Evolutionary conservation across 169 alveolate genomes (phyloP).

Genomic region (Plasmodium adleri): DNA sequence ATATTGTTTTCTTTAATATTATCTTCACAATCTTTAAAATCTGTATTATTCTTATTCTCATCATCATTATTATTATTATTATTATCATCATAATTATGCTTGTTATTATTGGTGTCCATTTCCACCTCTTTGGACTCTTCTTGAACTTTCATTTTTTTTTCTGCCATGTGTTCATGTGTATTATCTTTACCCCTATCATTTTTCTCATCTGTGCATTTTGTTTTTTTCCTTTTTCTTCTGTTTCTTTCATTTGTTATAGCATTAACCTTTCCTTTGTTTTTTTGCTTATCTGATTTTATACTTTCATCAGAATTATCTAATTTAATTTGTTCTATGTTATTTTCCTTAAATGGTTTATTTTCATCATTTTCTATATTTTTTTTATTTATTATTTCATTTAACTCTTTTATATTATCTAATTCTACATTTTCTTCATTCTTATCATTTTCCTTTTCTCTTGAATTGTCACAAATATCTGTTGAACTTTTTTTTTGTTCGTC

Average conservation of each 20-base stretch:
- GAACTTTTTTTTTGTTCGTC: too few species aligned
- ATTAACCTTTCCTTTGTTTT: too few species aligned
- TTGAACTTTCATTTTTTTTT: conserved; percentile 15
- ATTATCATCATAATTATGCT: conserved; percentile 15
- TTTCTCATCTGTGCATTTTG: neutral
- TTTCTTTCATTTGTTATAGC: too few species aligned
- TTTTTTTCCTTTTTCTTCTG: neutral
- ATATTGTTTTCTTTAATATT: conserved; percentile 3
- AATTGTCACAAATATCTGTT: neutral
- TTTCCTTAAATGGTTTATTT: conserved; percentile 5
- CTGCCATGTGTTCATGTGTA: neutral
- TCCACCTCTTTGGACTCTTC: neutral
- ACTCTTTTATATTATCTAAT: neutral
- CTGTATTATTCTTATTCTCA: conserved; percentile 5
- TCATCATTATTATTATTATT: conserved; percentile 23
- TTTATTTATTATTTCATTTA: conserved; percentile 25
- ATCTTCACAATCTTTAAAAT: neutral
- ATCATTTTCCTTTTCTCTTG: neutral
- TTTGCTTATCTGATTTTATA: too few species aligned
- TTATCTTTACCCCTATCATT: neutral
- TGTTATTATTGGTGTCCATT: neutral
- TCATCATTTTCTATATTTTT: conserved; percentile 1
- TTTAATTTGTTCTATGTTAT: conserved; percentile 3
- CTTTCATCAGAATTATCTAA: too few species aligned
- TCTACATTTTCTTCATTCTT: conserved; percentile 1